These are phyloP conservation scores for Prasinococcaceae sp. DNA, from an alignment of 139 green algal genomes.

Conservation along the genomic window DNA sequence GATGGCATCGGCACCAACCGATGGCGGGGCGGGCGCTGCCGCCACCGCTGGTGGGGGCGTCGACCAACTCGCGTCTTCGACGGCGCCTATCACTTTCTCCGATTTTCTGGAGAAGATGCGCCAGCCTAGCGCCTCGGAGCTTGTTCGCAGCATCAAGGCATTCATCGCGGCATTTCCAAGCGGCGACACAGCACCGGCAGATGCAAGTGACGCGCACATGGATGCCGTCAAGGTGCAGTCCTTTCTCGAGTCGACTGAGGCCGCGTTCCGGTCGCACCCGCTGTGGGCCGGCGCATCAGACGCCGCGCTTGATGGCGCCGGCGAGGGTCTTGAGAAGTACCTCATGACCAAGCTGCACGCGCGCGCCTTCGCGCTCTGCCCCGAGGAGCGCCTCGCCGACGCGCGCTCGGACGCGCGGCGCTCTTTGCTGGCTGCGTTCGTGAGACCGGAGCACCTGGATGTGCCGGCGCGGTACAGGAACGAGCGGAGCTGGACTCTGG, in stretches of 20 bases:
- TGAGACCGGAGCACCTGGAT: slow-evolving; percentile 56
- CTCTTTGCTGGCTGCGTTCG: slow-evolving; percentile 21
- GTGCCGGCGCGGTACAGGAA: slow-evolving; percentile 35
- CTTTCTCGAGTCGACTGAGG: slow-evolving; percentile 66
- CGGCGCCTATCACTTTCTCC: slow-evolving; percentile 44
- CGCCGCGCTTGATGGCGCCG: slow-evolving; percentile 31
- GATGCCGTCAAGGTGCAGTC: slow-evolving; percentile 33
- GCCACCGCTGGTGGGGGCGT: no score
- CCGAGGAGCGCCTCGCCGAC: slow-evolving; percentile 63
- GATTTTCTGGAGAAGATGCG: slow-evolving; percentile 72
- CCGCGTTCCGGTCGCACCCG: slow-evolving; percentile 54
- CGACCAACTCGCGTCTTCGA: slow-evolving; percentile 3
- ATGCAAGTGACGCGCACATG: slow-evolving; percentile 5
- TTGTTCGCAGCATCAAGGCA: slow-evolving; percentile 75
- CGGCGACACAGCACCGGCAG: no score
- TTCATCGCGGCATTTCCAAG: slow-evolving; percentile 23
- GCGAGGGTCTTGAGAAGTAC: slow-evolving; percentile 91
- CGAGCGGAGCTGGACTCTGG: slow-evolving; percentile 31
- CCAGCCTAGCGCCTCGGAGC: slow-evolving; percentile 51
- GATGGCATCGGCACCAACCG: no score
- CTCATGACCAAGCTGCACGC: slow-evolving; percentile 86
- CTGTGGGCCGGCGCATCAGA: slow-evolving; percentile 48
- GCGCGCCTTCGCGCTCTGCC: slow-evolving; percentile 43
- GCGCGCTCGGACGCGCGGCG: slow-evolving; percentile 40
- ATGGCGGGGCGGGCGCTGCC: no score